Evolutionary conservation across 1,139 yeast species (phyloP).

Genomic region (Groenewaldozyma auringiensis): DNA sequence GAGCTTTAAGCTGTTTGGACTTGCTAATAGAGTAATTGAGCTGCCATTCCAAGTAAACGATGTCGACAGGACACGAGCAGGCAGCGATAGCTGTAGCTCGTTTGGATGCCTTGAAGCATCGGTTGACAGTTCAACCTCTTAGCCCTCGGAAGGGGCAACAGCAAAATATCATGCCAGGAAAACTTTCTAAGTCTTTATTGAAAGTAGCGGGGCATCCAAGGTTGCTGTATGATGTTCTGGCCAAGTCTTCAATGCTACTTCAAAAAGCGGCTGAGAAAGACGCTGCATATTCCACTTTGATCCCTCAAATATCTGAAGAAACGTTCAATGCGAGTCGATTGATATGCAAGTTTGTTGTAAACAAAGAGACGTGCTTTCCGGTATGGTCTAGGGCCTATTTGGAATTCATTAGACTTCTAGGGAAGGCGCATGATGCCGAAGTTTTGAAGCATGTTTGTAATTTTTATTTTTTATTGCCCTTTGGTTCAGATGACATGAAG

Average conservation of each 20-base stretch:
- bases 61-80: no score
- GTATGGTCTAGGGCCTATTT: background rate
- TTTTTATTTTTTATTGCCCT: background rate
- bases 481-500: background rate
- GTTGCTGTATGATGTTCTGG: background rate
- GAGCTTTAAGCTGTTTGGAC: no score
- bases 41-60: no score
- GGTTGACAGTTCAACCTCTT: background rate
- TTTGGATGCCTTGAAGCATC: background rate
- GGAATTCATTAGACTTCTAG: background rate
- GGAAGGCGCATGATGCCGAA: background rate
- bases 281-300: background rate
- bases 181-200: background rate
- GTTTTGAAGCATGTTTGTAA: background rate
- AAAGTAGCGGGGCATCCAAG: no score
- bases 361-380: background rate
- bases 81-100: background rate
- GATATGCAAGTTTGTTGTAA: background rate
- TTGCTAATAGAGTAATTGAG: no score
- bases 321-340: background rate
- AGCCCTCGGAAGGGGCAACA: background rate
- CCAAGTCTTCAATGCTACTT: background rate
- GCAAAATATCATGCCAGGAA: background rate
- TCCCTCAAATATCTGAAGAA: background rate
- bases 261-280: background rate